Conservation (phyloP, 2,329 filamentous ascomycete genomes). For the Trichoderma semiorbis region DNA sequence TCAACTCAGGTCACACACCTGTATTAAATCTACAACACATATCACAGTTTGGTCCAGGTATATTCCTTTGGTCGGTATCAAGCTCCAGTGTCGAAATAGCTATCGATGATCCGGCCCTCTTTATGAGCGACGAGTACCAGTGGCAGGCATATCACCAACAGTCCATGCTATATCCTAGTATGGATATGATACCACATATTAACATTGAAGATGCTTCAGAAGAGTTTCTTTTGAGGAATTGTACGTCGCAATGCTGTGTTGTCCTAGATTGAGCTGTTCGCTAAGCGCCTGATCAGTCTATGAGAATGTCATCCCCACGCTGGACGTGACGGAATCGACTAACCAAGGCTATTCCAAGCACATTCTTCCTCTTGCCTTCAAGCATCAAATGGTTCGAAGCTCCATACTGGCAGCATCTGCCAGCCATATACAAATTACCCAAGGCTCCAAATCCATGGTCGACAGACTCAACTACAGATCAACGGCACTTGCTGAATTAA, state of each 20-base stretch:
- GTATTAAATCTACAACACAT: not conserved
- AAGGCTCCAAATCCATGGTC: not conserved
- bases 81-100: not conserved
- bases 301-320: slow-evolving; percentile 4
- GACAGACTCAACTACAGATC: slow-evolving; percentile 6
- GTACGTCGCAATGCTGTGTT: not conserved
- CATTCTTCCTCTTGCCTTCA: not conserved
- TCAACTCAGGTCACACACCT: not conserved
- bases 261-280: not conserved
- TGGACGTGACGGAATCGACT: not conserved
- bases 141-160: not conserved
- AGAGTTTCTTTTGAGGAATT: not conserved
- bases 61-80: slow-evolving; percentile 4
- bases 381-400: not conserved
- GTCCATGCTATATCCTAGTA: not conserved
- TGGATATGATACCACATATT: not conserved
- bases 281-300: not conserved
- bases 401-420: slow-evolving; percentile 2
- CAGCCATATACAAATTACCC: not conserved
- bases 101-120: not conserved
- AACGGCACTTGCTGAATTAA: not conserved
- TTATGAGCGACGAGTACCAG: not conserved
- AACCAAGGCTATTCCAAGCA: slow-evolving; percentile 4
- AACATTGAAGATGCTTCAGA: slow-evolving; percentile 8
- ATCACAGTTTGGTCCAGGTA: not conserved